Evolutionary conservation across 2,329 filamentous ascomycete genomes (phyloP).

Genomic region (Septoria linicola): DNA sequence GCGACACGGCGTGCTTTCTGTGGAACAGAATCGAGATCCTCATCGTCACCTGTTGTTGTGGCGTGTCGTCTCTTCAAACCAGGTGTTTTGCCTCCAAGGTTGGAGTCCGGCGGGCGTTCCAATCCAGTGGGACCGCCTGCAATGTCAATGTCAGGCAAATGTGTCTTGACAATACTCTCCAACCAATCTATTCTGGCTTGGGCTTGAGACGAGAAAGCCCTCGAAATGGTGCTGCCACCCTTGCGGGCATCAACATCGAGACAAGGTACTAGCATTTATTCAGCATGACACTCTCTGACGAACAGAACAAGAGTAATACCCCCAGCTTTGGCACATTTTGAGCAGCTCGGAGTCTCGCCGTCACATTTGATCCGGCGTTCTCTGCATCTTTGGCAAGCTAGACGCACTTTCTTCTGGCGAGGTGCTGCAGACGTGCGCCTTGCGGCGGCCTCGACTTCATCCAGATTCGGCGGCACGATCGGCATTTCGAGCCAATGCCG

Average conservation of each 20-base stretch:
- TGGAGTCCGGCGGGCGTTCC: too few species aligned
- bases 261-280: not conserved
- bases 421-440: not conserved
- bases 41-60: not conserved
- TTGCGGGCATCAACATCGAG: not conserved
- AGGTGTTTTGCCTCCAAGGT: too few species aligned
- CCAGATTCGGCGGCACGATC: not conserved
- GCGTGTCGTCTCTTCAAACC: not conserved
- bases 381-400: conserved; percentile 11
- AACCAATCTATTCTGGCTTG: conserved; percentile 8
- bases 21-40: not conserved
- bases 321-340: conserved; percentile 12
- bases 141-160: conserved; percentile 2
- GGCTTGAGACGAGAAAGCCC: conserved; percentile 4
- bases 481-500: too few species aligned
- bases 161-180: conserved; percentile 1
- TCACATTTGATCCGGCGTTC: conserved; percentile 15
- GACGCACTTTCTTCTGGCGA: conserved; percentile 6
- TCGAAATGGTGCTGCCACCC: not conserved
- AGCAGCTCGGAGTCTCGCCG: conserved; percentile 9
- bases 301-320: not conserved
- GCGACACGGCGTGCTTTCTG: conserved; percentile 5
- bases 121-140: conserved; percentile 1
- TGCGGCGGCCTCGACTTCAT: not conserved
- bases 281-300: not conserved